Evolutionary conservation across 345 rosid species (phyloP).

Genomic region (Salix arbutifolia): DNA sequence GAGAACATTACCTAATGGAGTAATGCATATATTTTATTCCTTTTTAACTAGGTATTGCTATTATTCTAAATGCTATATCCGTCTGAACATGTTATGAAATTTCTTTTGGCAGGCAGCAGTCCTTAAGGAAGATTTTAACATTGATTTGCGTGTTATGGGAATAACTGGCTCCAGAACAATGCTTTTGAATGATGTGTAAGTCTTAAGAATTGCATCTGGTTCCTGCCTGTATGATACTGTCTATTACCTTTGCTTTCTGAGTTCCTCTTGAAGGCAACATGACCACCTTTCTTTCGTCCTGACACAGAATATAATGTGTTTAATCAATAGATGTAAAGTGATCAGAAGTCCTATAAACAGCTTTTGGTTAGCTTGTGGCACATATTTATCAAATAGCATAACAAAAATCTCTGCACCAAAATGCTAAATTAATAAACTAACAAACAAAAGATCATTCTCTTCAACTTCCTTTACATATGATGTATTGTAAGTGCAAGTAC

Average conservation of each 20-base stretch:
- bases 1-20: not conserved
- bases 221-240: not conserved
- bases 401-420: not conserved
- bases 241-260: not conserved
- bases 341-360: not conserved
- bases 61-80: not conserved
- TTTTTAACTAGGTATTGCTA: not conserved
- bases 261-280: not conserved
- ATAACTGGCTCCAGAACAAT: constrained; percentile 71
- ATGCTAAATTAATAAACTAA: not conserved
- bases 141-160: constrained; percentile 96
- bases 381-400: not conserved
- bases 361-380: not conserved
- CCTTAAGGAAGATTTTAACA: constrained; percentile 95
- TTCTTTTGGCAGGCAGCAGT: constrained; percentile 61
- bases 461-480: no score
- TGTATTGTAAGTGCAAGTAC: no score
- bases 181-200: constrained; percentile 91
- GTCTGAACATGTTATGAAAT: not conserved
- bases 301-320: not conserved
- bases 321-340: not conserved
- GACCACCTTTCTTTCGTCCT: not conserved
- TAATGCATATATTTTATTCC: not conserved
- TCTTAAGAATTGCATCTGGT: not conserved
- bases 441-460: not conserved